These are phyloP conservation scores for Gaertneriomyces semiglobifer DNA, from an alignment of 192 early-diverging fungal species.

Conservation along the genomic window DNA sequence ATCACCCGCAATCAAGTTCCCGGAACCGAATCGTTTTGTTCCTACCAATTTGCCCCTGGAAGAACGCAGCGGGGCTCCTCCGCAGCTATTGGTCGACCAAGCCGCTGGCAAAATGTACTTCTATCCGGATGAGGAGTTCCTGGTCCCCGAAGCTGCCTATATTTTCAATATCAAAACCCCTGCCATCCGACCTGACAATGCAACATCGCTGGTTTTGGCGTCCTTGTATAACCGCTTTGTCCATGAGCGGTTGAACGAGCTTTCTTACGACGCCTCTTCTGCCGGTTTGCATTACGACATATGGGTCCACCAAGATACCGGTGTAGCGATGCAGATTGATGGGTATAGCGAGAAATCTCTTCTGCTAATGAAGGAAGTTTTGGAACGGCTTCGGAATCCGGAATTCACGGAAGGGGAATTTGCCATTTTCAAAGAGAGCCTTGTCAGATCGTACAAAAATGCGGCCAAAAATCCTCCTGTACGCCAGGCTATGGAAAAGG, in stretches of 20 bases:
- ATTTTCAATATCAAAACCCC: conserved; percentile 37
- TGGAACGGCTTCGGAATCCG: conserved; percentile 26
- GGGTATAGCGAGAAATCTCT: conserved; percentile 37
- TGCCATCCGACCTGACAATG: conserved; percentile 31
- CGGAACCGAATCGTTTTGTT: conserved; percentile 34
- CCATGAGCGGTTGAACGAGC: conserved; percentile 31
- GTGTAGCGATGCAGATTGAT: conserved; percentile 31
- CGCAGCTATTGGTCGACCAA: conserved; percentile 19
- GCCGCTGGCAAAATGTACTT: conserved; percentile 18
- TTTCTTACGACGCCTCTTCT: conserved; percentile 33
- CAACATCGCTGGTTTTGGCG: conserved; percentile 21
- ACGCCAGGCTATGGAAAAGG: conserved; percentile 32
- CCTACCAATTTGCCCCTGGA: conserved; percentile 30
- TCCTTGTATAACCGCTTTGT: conserved; percentile 39
- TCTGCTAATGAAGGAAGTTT: conserved; percentile 21
- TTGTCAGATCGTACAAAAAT: conserved; percentile 28
- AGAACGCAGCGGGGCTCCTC: conserved; percentile 3
- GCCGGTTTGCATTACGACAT: conserved; percentile 40
- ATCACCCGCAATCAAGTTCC: conserved; percentile 12
- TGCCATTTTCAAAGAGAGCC: conserved; percentile 27
- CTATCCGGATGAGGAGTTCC: conserved; percentile 31
- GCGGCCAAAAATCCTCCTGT: conserved; percentile 31
- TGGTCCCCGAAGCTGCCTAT: conserved; percentile 30
- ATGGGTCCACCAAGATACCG: conserved; percentile 8
- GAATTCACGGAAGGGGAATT: conserved; percentile 18